Conservation (phyloP, 2,329 filamentous ascomycete species). For the Aspergillus alliaceus region DNA sequence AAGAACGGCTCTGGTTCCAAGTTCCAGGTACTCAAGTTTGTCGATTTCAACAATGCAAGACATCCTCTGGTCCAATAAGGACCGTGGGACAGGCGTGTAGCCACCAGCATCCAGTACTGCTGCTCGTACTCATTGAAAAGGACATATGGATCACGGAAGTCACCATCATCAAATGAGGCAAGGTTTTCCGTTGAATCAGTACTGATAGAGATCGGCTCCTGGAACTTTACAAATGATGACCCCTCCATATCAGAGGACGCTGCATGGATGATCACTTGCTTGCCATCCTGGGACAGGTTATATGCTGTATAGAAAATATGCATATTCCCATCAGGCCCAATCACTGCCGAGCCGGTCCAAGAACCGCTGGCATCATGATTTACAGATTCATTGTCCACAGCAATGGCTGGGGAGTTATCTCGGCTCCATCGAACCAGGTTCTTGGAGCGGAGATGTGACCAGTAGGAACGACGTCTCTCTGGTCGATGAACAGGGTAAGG, state of each 20-base stretch:
- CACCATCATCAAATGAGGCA: background rate
- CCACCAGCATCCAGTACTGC: slow-evolving; percentile 1
- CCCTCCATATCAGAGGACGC: background rate
- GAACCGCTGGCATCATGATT: background rate
- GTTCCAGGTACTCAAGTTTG: background rate
- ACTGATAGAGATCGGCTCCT: background rate
- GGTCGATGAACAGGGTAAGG: background rate
- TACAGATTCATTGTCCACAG: background rate
- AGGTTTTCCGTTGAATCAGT: background rate
- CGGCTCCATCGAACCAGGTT: background rate
- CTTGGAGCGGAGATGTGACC: background rate
- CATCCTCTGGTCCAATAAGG: background rate
- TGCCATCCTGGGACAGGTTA: background rate
- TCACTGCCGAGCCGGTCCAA: background rate
- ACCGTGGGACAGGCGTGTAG: background rate
- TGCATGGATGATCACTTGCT: background rate
- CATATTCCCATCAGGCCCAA: background rate
- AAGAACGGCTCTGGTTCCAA: background rate
- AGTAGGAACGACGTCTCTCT: background rate
- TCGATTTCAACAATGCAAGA: background rate
- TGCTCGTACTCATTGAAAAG: background rate
- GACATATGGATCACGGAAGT: background rate
- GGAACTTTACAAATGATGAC: background rate
- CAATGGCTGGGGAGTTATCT: background rate
- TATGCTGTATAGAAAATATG: background rate